phyloP scores from a whole-genome alignment of 2,329 filamentous ascomycete genomes.

The Botrytis paeoniae region DNA sequence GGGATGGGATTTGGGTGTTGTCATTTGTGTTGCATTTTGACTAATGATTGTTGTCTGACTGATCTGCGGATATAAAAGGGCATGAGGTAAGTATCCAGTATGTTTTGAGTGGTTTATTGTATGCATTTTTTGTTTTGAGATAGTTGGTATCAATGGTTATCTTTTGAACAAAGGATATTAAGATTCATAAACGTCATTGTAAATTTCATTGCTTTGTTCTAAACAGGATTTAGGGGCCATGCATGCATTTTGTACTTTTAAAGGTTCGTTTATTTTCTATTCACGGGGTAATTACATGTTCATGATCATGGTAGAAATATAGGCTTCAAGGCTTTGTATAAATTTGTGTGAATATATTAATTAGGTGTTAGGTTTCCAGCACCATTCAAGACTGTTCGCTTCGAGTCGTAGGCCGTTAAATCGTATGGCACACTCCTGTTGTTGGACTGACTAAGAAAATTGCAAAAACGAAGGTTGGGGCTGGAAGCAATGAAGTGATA shows the following conservation, averaged over 20 bases:
- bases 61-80: neutral
- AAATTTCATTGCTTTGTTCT: neutral
- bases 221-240: neutral
- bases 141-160: neutral
- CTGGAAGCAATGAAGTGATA: neutral
- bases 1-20: neutral
- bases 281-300: neutral
- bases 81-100: neutral
- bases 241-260: neutral
- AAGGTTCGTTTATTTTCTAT: neutral
- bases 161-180: neutral
- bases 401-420: neutral
- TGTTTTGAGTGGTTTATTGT: neutral
- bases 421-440: neutral
- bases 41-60: neutral
- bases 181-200: neutral
- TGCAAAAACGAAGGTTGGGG: neutral
- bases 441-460: neutral
- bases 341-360: neutral
- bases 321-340: neutral
- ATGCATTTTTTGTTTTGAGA: neutral
- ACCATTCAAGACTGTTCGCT: neutral
- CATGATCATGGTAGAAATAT: neutral
- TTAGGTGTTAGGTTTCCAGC: neutral
- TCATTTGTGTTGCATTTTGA: neutral